A percentile compares a stretch with the other conserved stretches of the same genome.
Evolutionary conservation across 345 rosid genomes (phyloP).

Genomic region (Murraya paniculata): DNA sequence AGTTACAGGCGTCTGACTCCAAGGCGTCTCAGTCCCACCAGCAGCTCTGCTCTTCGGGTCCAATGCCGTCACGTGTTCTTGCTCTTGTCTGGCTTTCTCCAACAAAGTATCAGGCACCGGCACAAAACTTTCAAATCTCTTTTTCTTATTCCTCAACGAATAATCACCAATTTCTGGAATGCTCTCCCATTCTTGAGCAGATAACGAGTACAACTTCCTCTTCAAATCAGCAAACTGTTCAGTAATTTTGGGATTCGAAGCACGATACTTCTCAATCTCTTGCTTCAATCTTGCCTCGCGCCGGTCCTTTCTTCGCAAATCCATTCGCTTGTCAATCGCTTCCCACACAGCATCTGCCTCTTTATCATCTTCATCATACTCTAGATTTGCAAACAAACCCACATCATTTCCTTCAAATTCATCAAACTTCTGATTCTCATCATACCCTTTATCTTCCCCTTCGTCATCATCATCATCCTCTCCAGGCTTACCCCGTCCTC

Average conservation of each 20-base stretch:
- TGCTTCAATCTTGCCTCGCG: conserved; percentile 82
- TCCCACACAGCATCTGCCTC: conserved; percentile 99
- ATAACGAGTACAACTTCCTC: conserved; percentile 67
- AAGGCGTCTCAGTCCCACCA: conserved; percentile 85
- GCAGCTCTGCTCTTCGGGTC: conserved; percentile 85
- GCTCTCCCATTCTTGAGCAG: conserved; percentile 80
- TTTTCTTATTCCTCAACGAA: conserved; percentile 82
- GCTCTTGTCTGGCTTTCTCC: conserved; percentile 93
- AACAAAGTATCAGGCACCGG: conserved; percentile 84
- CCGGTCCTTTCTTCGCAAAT: conserved; percentile 81
- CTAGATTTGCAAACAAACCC: conserved; percentile 86
- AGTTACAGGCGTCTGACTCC: conserved; percentile 80
- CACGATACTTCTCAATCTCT: conserved; percentile 88
- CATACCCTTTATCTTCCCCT: conserved; percentile 82
- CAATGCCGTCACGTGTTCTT: conserved; percentile 91
- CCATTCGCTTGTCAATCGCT: conserved; percentile 82
- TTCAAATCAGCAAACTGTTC: conserved; percentile 95
- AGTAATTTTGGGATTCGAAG: conserved; percentile 87
- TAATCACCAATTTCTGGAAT: conserved; percentile 93
- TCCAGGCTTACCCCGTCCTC: conserved; percentile 65
- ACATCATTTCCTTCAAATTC: conserved; percentile 96
- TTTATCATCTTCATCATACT: conserved; percentile 90
- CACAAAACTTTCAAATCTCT: conserved; percentile 87
- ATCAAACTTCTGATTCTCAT: conserved; percentile 94
- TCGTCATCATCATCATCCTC: conserved; percentile 87